Base-by-base conservation (phyloP, 1,284 basidiomycete species). In the Sphaerobolus stellatus region DNA sequence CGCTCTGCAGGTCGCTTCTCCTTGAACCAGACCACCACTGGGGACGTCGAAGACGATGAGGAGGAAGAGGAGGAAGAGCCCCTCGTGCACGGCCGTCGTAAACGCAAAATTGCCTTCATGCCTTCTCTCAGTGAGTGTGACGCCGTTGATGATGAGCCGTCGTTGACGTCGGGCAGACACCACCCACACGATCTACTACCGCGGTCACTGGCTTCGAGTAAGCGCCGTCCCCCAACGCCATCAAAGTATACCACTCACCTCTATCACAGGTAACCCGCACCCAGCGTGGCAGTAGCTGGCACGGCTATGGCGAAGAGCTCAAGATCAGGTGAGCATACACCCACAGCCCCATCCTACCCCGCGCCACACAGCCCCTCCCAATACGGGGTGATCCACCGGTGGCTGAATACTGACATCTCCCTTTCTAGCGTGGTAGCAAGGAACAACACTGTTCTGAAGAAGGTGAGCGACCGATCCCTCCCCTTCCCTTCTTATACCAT, bases 171-270 rank as follows among this genome's bases (percentile, higher is more conserved):
- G 52, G 46, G 41, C 67, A 89, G 89, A 91, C 66, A 90, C 88
- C 1, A 90, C 86, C 5, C 89, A 92, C 68, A 91, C 88, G 16
- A 90, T 91, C 56, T 91, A 88, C 74, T 91, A 90, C 74, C 82
- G 82, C 62, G 89, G 90, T 51, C 90, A 92, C 65, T 91, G 89
- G 89, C 76, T 92, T 57, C 80, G 87, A 64, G 88, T 91, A 66
- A 62, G 82, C 64, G 30, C 13, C 25, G 18, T 27, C 33, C 41
- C 16, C 33, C 28, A 40, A 48, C 16, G 48, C 53, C 18, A 52
- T 48, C 36, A 14, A 40, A 22, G 9, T 24, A 8, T n/a, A 25
- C 60, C 56, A 59, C 68, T 40, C 58, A 56, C 47, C 53, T 41
- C 54, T 58, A 56, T 48, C 56, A 54, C 61, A 91, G 88, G 89